phyloP scores from a whole-genome alignment of 306 rosid species.

The Erythrophleum fordii region DNA sequence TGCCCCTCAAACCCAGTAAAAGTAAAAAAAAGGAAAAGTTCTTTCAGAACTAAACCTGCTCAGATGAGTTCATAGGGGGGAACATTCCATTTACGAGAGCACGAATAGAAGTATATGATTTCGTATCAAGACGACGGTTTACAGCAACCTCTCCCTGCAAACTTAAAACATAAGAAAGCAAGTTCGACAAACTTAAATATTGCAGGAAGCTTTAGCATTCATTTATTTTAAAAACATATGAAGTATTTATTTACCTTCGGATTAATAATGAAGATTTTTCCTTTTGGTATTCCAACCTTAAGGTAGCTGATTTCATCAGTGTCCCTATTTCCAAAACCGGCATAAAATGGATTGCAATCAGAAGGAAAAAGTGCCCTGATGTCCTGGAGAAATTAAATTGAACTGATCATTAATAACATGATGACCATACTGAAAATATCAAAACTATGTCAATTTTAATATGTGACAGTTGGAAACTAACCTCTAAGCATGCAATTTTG shows the following conservation, averaged over 20 bases:
- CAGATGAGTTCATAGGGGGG: slow-evolving; percentile 66
- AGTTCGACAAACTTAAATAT: slow-evolving; percentile 18
- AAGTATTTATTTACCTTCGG: slow-evolving; percentile 70
- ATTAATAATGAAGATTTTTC: slow-evolving; percentile 87
- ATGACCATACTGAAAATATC: slow-evolving; percentile 27
- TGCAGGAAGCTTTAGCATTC: slow-evolving; percentile 21
- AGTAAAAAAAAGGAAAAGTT: background rate
- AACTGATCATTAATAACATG: slow-evolving; percentile 15
- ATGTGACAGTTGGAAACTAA: slow-evolving; percentile 43
- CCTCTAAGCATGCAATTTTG: slow-evolving; percentile 97
- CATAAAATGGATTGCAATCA: slow-evolving; percentile 92
- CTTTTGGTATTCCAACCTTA: slow-evolving; percentile 88
- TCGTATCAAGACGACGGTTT: slow-evolving; percentile 69
- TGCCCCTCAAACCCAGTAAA: background rate
- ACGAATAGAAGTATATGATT: slow-evolving; percentile 79
- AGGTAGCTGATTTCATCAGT: slow-evolving; percentile 94
- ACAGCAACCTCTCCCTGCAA: slow-evolving; percentile 92
- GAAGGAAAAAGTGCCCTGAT: slow-evolving; percentile 86
- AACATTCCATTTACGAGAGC: slow-evolving; percentile 89
- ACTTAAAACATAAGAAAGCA: slow-evolving; percentile 35
- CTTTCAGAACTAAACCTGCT: slow-evolving; percentile 63
- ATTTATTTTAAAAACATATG: slow-evolving; percentile 4
- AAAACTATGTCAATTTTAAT: slow-evolving; percentile 26
- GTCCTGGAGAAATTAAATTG: slow-evolving; percentile 58
- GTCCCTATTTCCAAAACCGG: slow-evolving; percentile 96